Conservation (phyloP, 768 basidiomycete genomes). For the Lyophyllum atratum region DNA sequence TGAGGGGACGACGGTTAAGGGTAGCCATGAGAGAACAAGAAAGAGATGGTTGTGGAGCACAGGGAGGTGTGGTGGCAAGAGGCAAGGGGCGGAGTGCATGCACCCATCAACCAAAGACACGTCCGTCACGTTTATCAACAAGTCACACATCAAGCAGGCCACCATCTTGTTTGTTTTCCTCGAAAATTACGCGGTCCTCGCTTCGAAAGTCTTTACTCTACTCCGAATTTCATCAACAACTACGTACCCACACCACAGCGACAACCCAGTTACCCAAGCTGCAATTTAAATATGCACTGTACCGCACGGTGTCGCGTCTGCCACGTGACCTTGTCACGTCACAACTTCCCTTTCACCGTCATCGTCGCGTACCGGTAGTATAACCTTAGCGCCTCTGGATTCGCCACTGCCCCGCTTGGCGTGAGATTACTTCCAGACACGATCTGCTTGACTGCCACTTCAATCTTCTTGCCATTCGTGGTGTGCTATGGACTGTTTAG, state of each 20-base stretch:
- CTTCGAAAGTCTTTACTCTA: no score
- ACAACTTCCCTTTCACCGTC: conserved; percentile 14
- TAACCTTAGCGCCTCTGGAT: no score
- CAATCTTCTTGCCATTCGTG: conserved; percentile 77
- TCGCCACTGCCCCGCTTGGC: no score
- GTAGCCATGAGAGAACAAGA: conserved; percentile 43
- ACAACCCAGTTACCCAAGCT: not conserved
- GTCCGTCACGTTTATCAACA: conserved; percentile 17
- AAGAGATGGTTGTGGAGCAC: conserved; percentile 9
- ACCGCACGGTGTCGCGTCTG: not conserved
- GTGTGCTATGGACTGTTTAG: no score
- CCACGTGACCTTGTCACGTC: conserved; percentile 1
- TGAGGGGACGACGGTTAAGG: conserved; percentile 50
- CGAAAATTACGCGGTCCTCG: no score
- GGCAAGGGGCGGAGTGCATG: not conserved
- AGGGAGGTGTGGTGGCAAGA: not conserved
- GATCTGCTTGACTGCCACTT: conserved; percentile 75
- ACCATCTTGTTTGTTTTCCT: not conserved
- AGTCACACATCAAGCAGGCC: conserved; percentile 11
- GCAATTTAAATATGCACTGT: not conserved
- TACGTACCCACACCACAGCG: not conserved
- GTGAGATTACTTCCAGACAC: conserved; percentile 58
- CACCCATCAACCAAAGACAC: not conserved
- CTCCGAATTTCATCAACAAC: no score
- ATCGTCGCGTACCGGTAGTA: no score